Base-by-base conservation (phyloP, 2,329 filamentous ascomycete species). In the Periconia macrospinosa region DNA sequence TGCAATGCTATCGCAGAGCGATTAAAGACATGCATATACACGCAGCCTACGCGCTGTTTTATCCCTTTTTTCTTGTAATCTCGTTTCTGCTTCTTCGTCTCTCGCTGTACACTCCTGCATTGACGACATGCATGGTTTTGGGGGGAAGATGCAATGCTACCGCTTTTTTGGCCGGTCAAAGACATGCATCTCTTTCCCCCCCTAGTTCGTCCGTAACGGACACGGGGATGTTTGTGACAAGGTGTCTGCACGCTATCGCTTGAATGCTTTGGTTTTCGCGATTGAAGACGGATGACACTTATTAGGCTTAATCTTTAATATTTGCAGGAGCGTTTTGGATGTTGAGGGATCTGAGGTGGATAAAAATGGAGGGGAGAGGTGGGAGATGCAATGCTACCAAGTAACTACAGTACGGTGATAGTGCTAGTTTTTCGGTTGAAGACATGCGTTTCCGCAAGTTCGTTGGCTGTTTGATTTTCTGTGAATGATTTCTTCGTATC, bases 1-100 rank as follows among this genome's bases (percentile, higher is more conserved):
- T 63, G 63, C 52, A 47, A 65, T 64, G 66, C 66, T 69, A 67
- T 61, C 60, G 57, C 59, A 23, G 18, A 45, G 47, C 42, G 52
- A 54, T 54, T 23, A 27, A 54, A 50, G 52, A 54, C 52, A 50
- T 50, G 47, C 23, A n/a, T 42, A 53, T 49, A 47, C 45, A 42
- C 10, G 17, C 23, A 44, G 44, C 43, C 47, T 49, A 46, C 6
- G 10, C 7, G 30, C 48, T 47, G 41, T 40, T 40, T 8, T 27
- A n/a, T 27, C 23, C 3, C 23, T 27, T 8, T 23, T 42, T 44
- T 40, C 41, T 50, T n/a, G 11, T 41, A 10, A 35, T 37, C 15
- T 6, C 33, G 11, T 37, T n/a, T 37, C 33, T 27, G 23, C 3
- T 27, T 27, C 23, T 27, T 27, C 8, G 23, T 27, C 23, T 27